Percentiles rank a stretch among this genome's conserved stretches.
Conservation (phyloP, 1,284 basidiomycete species). For the Boletus semigastroideus region DNA sequence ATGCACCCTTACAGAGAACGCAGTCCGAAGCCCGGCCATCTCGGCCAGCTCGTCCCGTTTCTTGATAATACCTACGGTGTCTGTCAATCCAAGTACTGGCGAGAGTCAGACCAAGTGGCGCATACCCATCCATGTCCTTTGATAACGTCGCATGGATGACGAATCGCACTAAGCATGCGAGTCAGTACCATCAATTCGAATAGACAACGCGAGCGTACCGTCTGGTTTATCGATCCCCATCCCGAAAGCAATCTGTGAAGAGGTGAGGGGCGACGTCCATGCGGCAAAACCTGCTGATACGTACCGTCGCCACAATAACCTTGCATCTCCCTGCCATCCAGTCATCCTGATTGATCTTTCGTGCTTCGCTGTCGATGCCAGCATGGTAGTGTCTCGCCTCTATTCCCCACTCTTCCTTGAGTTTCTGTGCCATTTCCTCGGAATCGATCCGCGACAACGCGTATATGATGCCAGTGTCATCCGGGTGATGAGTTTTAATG, state of each 20-base stretch:
- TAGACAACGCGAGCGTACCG: conserved; percentile 39
- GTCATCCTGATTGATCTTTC: conserved; percentile 60
- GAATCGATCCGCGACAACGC: conserved; percentile 72
- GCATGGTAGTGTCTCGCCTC: conserved; percentile 88
- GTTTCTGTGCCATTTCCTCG: conserved; percentile 73
- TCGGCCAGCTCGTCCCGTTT: conserved; percentile 83
- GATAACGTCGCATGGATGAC: conserved; percentile 79
- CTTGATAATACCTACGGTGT: conserved; percentile 68
- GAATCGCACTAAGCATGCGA: conserved; percentile 54
- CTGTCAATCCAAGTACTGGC: conserved; percentile 1
- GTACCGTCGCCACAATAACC: conserved; percentile 90
- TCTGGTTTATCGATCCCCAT: conserved; percentile 97
- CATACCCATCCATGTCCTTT: conserved; percentile 63
- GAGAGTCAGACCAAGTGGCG: not conserved
- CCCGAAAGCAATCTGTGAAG: conserved; percentile 79
- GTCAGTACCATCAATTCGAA: not conserved
- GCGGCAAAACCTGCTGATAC: conserved; percentile 5
- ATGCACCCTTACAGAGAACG: conserved; percentile 47
- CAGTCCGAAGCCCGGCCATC: conserved; percentile 70
- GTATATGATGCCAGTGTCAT: conserved; percentile 87
- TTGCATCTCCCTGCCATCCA: conserved; percentile 78
- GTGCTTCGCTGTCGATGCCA: conserved; percentile 65
- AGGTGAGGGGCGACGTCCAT: conserved; percentile 11
- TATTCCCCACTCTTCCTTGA: conserved; percentile 59
- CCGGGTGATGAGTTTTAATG: conserved; percentile 59